Evolutionary conservation across 2,329 filamentous ascomycete genomes (phyloP), one percentile per base, ranked within the genome.

Genomic region (Stemphylium lycopersici): DNA sequence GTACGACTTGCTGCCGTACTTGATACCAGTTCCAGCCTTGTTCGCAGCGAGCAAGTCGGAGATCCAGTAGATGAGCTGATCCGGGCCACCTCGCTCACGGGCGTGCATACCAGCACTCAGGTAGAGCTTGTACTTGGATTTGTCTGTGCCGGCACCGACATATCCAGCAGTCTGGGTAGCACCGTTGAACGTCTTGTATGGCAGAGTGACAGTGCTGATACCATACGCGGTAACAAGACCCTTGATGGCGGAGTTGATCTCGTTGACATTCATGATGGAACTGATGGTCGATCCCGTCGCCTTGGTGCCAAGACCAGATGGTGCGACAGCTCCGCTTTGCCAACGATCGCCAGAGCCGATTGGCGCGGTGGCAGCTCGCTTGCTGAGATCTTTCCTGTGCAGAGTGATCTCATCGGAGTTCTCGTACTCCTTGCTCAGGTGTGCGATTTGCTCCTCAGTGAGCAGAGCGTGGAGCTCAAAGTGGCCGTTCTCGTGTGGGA

Each of bases 41-140:
- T 81, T 77, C 15, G 84, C 84, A 41, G 79, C 78, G 3, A 87
- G 77, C 3, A 87, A 75, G 63, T 87, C 84, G 0, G 82, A 74
- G 26, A 85, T 75, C 72, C 84, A 85, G 75, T 85, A 85, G 38
- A 86, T 69, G 12, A 86, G 73, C 54, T 81, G 77, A 63, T 87
- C 84, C 0, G 83, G 78, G 0, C 79, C 81, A 22, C 83, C 84
- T 8, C 84, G 80, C 70, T 87, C 84, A 20, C 84, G 81, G 7
- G 84, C 81, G 61, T 86, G 84, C 41, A 85, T 79, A 22, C 77
- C 82, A 37, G 79, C 79, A 54, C 81, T 81, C 52, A 87, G 71
- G 64, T 82, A 83, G 24, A 84, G 77, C 32, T 51, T 61, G 61
- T 81, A 81, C 4, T 70, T 70, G 33, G 73, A 70, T 45, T 76